A percentile compares a stretch with the other conserved stretches of the same genome.
Evolutionary conservation across 345 rosid genomes (phyloP).

Genomic region (Aegle marmelos): DNA sequence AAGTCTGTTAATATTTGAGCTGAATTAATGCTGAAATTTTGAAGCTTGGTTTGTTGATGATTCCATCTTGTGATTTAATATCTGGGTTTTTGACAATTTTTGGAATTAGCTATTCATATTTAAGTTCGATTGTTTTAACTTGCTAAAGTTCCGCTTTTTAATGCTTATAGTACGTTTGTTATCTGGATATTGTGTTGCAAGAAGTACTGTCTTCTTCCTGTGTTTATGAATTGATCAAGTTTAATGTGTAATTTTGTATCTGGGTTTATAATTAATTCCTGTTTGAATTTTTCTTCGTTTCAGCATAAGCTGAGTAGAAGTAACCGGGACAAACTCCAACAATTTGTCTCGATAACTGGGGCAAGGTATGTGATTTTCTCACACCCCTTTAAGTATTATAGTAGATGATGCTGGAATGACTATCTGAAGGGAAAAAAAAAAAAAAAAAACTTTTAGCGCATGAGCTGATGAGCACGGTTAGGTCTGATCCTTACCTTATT

Average conservation of each 20-base stretch:
- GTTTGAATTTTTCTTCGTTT: conserved; percentile 6
- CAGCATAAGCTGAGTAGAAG: conserved; percentile 84
- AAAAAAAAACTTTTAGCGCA: not conserved
- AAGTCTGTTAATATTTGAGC: not conserved
- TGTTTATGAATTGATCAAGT: not conserved
- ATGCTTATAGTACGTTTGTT: not conserved
- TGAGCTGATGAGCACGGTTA: not conserved
- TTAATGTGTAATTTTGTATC: not conserved
- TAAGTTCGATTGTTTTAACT: not conserved
- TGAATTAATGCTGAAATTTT: not conserved
- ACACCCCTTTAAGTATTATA: not conserved
- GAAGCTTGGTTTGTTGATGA: not conserved
- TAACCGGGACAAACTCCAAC: conserved; percentile 89
- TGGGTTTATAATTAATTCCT: not conserved
- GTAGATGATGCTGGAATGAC: not conserved
- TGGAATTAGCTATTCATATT: not conserved
- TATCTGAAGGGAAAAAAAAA: too few species aligned
- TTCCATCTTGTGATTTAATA: not conserved
- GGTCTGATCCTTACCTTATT: not conserved
- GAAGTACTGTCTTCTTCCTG: not conserved
- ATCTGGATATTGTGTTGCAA: not conserved
- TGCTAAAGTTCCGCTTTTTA: not conserved
- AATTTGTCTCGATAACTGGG: conserved; percentile 83
- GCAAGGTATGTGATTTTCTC: conserved; percentile 51
- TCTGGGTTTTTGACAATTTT: not conserved